Evolutionary conservation across 2,329 filamentous ascomycete species (phyloP).

Genomic region (Aspergillus versicolor): DNA sequence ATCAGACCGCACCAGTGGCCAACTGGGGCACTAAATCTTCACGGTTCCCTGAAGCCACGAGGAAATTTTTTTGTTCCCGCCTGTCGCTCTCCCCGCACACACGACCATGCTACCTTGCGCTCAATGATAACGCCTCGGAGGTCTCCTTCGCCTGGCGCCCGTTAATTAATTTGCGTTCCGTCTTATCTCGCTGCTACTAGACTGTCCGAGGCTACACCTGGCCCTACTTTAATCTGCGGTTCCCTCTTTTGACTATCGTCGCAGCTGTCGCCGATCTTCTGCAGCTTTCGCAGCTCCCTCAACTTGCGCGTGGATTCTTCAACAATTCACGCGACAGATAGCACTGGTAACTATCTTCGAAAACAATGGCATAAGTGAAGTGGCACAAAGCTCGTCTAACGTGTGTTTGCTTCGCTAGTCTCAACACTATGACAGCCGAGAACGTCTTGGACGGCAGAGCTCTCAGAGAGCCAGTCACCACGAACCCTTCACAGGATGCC

Average conservation of each 20-base stretch:
- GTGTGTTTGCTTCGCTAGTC: not conserved
- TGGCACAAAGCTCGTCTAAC: not conserved
- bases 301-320: not conserved
- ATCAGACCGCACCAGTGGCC: slow-evolving; percentile 6
- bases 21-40: not conserved
- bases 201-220: not conserved
- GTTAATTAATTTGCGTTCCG: slow-evolving; percentile 2
- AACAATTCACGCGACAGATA: not conserved
- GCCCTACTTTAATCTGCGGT: not conserved
- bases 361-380: not conserved
- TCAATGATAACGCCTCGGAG: slow-evolving; percentile 8
- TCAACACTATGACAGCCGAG: slow-evolving; percentile 3
- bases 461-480: not conserved
- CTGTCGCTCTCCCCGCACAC: not conserved
- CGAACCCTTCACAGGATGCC: not conserved
- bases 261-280: slow-evolving; percentile 1
- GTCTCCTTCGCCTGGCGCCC: not conserved
- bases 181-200: slow-evolving; percentile 7
- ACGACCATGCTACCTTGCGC: not conserved
- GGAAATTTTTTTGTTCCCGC: slow-evolving; percentile 3
- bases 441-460: slow-evolving; percentile 7
- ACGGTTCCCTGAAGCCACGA: not conserved
- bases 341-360: not conserved
- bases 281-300: not conserved
- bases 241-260: not conserved